phyloP scores from a whole-genome alignment of 1,284 basidiomycete genomes.

The Cryptococcus sp. region DNA sequence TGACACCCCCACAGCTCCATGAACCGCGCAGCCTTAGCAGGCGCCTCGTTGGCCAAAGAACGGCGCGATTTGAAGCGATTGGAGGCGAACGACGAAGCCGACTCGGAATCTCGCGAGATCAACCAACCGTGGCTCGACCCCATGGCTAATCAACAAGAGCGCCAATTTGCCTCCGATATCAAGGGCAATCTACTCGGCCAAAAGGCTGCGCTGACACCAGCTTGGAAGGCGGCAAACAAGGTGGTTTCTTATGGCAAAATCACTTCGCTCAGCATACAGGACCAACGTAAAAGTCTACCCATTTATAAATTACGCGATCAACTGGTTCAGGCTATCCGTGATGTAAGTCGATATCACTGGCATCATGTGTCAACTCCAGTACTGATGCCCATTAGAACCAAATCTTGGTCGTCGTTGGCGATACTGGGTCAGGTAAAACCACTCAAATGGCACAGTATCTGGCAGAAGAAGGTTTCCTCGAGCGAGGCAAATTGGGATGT shows the following conservation, averaged over 20 bases:
- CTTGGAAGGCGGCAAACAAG: constrained; percentile 96
- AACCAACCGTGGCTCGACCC: constrained; percentile 97
- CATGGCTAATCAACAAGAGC: constrained; percentile 86
- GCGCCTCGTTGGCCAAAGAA: constrained; percentile 91
- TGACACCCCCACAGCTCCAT: constrained; percentile 60
- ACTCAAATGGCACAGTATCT: constrained; percentile 94
- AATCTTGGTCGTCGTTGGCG: constrained; percentile 89
- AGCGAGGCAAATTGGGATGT: constrained; percentile 87
- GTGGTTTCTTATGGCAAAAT: constrained; percentile 93
- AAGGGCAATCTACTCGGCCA: constrained; percentile 79
- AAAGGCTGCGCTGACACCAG: constrained; percentile 71
- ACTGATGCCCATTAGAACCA: constrained; percentile 66
- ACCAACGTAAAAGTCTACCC: constrained; percentile 86
- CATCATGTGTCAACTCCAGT: constrained; percentile 8
- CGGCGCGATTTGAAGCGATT: constrained; percentile 90
- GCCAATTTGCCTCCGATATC: constrained; percentile 90
- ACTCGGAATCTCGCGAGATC: constrained; percentile 90
- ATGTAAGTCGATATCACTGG: constrained; percentile 60
- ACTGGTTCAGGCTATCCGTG: constrained; percentile 84
- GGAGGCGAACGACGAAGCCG: constrained; percentile 90
- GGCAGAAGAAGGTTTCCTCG: constrained; percentile 83
- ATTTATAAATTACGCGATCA: constrained; percentile 96
- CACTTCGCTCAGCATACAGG: constrained; percentile 85
- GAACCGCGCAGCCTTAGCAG: constrained; percentile 91
- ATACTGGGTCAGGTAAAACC: constrained; percentile 91